Evolutionary conservation across 2,329 filamentous ascomycete species (phyloP).

Genomic region (Ophiocordyceps camponoti-floridani): DNA sequence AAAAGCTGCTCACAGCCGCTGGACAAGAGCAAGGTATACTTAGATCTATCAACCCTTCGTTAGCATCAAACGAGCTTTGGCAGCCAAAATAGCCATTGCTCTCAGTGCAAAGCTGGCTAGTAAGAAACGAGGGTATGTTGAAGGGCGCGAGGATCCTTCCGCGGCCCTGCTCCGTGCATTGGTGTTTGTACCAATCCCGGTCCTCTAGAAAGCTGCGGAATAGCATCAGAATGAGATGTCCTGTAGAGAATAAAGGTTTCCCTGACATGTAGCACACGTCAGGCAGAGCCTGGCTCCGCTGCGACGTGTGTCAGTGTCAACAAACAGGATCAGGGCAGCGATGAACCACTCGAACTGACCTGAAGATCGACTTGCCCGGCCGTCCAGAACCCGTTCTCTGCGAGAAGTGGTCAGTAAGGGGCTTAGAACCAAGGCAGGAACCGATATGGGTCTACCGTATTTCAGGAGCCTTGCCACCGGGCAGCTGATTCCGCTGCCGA

Average conservation of each 20-base stretch:
- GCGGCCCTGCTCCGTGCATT: not conserved
- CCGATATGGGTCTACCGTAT: not conserved
- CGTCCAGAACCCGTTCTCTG: not conserved
- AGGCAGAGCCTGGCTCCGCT: not conserved
- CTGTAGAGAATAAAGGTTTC: not conserved
- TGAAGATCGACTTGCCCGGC: not conserved
- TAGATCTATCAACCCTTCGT: not conserved
- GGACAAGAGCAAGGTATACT: not conserved
- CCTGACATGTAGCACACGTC: not conserved
- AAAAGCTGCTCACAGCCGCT: not conserved
- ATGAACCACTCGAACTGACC: not conserved
- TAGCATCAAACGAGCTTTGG: not conserved
- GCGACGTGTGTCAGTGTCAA: no score
- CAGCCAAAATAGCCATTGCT: not conserved
- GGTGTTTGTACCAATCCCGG: not conserved
- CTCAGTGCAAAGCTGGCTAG: not conserved
- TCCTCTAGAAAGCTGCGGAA: not conserved
- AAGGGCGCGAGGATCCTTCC: not conserved
- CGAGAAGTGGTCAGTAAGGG: not conserved
- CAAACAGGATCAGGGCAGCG: not conserved
- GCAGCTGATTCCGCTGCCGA: not conserved
- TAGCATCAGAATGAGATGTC: not conserved
- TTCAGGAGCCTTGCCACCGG: not conserved
- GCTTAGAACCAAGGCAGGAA: not conserved
- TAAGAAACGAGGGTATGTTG: not conserved